A percentile compares a stretch with the other conserved stretches of the same genome.
Evolutionary conservation across 2,329 filamentous ascomycete species (phyloP).

Genomic region (Hawksworthiomyces lignivorus): DNA sequence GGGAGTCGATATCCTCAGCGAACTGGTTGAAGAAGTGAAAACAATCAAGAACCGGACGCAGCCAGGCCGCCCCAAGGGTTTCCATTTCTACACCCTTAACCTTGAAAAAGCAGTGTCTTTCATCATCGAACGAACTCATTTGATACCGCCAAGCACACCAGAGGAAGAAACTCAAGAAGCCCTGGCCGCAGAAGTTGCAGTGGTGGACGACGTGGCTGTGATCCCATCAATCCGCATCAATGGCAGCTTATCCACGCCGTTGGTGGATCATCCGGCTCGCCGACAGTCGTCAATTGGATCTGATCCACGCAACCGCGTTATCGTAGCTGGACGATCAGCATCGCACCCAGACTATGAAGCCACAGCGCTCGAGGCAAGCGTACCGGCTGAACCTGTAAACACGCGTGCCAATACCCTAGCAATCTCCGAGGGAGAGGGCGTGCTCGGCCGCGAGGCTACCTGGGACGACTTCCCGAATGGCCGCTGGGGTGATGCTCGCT

Average conservation of each 20-base stretch:
- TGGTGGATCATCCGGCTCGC: slow-evolving; percentile 36
- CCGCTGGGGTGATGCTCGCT: slow-evolving; percentile 94
- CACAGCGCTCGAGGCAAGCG: slow-evolving; percentile 65
- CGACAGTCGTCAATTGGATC: slow-evolving; percentile 75
- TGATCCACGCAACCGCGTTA: slow-evolving; percentile 79
- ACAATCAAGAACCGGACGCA: slow-evolving; percentile 45
- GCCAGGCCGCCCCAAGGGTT: slow-evolving; percentile 58
- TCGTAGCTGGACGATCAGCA: slow-evolving; percentile 59
- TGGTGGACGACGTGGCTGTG: slow-evolving; percentile 39
- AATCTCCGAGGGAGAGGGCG: slow-evolving; percentile 88
- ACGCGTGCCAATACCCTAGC: slow-evolving; percentile 77
- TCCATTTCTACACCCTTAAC: slow-evolving; percentile 97
- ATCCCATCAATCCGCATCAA: slow-evolving; percentile 46
- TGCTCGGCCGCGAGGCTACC: slow-evolving; percentile 84
- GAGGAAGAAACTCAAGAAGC: slow-evolving; percentile 39
- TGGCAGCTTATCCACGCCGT: slow-evolving; percentile 29
- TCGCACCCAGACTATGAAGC: slow-evolving; percentile 61
- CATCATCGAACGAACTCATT: slow-evolving; percentile 74
- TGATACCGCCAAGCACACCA: slow-evolving; percentile 58
- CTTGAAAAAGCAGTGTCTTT: slow-evolving; percentile 93
- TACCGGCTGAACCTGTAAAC: slow-evolving; percentile 68
- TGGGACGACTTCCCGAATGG: slow-evolving; percentile 99
- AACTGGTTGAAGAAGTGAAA: slow-evolving; percentile 74
- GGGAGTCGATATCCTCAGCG: slow-evolving; percentile 74
- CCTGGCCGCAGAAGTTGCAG: slow-evolving; percentile 40